These are phyloP conservation scores for Solanum dulcamara DNA, from an alignment of 257 asterid species.

Conservation along the genomic window DNA sequence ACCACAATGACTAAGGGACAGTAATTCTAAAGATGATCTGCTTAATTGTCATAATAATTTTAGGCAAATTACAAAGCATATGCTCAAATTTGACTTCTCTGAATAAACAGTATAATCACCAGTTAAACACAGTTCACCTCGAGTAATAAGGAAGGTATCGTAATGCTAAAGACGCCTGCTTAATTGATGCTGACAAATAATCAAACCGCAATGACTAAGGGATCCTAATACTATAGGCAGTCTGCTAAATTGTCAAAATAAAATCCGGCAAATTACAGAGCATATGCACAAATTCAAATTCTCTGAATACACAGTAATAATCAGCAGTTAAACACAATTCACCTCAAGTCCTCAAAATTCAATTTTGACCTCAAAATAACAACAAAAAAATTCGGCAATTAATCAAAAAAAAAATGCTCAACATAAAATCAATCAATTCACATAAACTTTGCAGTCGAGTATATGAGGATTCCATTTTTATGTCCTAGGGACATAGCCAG, in stretches of 20 bases:
- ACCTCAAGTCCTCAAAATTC: not conserved
- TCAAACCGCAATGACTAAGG: not conserved
- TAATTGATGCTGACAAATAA: not conserved
- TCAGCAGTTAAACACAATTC: not conserved
- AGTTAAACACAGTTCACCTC: not conserved
- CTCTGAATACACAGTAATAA: not conserved
- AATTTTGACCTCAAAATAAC: not conserved
- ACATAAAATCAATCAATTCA: too few species aligned
- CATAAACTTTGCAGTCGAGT: not conserved
- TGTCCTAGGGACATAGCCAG: constrained; percentile 83
- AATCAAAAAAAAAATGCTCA: too few species aligned
- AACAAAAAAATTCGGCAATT: too few species aligned
- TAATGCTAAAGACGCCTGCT: not conserved
- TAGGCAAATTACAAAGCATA: not conserved
- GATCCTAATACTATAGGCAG: not conserved
- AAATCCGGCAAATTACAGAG: not conserved
- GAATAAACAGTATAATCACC: not conserved
- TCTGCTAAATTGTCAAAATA: not conserved
- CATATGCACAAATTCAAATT: not conserved
- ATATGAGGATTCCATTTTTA: not conserved
- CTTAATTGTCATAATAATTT: not conserved
- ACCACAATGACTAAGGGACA: not conserved
- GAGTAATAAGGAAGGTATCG: not conserved
- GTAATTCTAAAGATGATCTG: not conserved
- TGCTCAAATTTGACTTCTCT: not conserved